Conservation (phyloP, 495 filamentous ascomycete genomes). For the Aspergillus saccharolyticus region DNA sequence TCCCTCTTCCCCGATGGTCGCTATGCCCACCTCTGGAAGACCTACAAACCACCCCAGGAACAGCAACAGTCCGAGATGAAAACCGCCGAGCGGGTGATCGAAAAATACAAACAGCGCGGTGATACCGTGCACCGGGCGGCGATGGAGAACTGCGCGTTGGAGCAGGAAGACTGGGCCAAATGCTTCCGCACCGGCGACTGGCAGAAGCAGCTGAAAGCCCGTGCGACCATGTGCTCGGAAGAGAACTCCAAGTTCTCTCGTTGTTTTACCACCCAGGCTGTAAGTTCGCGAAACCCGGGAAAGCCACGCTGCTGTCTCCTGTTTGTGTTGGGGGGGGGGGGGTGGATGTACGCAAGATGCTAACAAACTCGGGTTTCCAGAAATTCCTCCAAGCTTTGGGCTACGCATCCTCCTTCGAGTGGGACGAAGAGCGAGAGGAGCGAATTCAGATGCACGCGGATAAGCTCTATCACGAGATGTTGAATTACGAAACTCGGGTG, state of each 20-base stretch:
- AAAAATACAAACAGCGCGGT: constrained; percentile 77
- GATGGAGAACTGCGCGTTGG: constrained; percentile 86
- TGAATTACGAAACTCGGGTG: constrained; percentile 66
- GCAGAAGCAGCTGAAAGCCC: constrained; percentile 39
- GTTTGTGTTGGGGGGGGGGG: too few relatives aligned
- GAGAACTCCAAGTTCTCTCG: constrained; percentile 66
- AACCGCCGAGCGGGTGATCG: constrained; percentile 71
- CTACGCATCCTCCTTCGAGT: constrained; percentile 65
- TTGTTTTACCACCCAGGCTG: constrained; percentile 79
- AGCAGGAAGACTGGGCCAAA: constrained; percentile 67
- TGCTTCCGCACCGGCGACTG: constrained; percentile 68
- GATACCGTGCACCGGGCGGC: constrained; percentile 73
- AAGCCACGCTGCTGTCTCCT: too few relatives aligned
- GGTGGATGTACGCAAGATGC: background rate
- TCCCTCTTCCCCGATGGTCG: constrained; percentile 74
- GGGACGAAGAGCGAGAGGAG: constrained; percentile 68
- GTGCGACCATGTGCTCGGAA: constrained; percentile 66
- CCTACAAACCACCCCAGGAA: constrained; percentile 63
- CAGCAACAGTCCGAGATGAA: constrained; percentile 50
- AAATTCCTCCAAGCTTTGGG: constrained; percentile 86
- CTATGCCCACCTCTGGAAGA: constrained; percentile 91
- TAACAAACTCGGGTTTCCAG: constrained; percentile 29
- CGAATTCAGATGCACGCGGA: constrained; percentile 95
- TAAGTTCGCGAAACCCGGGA: too few relatives aligned
- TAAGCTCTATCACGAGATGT: constrained; percentile 77